A percentile compares a stretch with the other conserved stretches of the same genome.
Conservation (phyloP, 768 basidiomycete species). For the Mycena epipterygia region DNA sequence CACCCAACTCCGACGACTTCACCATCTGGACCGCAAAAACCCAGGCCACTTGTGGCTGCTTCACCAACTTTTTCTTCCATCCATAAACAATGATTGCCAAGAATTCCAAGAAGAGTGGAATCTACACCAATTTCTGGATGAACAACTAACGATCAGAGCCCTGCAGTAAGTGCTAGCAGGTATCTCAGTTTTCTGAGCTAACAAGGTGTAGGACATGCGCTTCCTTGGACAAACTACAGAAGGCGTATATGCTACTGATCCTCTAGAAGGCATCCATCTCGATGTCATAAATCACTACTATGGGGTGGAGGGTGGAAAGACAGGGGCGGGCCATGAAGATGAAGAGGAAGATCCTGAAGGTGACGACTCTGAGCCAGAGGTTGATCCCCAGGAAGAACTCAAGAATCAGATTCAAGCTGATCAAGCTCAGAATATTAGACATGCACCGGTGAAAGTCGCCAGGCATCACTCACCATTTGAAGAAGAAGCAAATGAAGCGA, state of each 20-base stretch:
- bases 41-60: not conserved
- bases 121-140: conserved; percentile 43
- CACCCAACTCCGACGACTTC: not conserved
- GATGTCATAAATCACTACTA: too few species aligned
- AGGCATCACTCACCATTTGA: not conserved
- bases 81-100: conserved; percentile 45
- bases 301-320: too few species aligned
- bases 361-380: too few species aligned
- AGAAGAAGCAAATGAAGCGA: not conserved
- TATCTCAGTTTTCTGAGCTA: too few species aligned
- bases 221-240: conserved; percentile 3
- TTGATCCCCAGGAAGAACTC: too few species aligned
- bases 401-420: conserved; percentile 7
- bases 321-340: too few species aligned
- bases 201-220: not conserved
- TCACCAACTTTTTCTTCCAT: conserved; percentile 43
- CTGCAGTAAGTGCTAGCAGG: not conserved
- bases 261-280: not conserved
- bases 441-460: not conserved
- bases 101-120: conserved; percentile 50
- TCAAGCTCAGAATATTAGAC: not conserved
- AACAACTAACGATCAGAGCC: conserved; percentile 11
- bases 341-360: too few species aligned
- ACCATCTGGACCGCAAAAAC: not conserved
- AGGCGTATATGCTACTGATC: not conserved